Base-by-base conservation (phyloP, 2,329 filamentous ascomycete species). In the Scedosporium minutisporum region DNA sequence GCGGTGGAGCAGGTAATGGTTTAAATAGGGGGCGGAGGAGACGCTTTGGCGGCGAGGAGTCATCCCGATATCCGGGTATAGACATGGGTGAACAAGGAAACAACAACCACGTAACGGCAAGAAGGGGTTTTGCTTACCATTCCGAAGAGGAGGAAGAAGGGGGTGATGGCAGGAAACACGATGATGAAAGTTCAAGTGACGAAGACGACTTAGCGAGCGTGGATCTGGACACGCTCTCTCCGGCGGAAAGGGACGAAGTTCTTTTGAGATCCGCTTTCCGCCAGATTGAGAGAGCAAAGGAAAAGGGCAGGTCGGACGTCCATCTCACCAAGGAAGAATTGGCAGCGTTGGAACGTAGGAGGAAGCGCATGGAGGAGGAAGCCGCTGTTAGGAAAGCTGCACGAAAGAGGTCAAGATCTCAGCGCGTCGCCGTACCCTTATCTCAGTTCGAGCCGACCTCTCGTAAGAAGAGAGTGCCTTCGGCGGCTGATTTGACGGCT, bases 281-380 rank as follows among this genome's bases (percentile, higher is more conserved):
- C 68, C 88, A 91, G 67, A 96, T 97, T 71, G 85, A 87, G 66
- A 84, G 86, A 66, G 91, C 93, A 16, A 87, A 90, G 71, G 84
- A 85, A 65, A 86, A 86, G 69, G 92, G 92, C 66, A 88, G 87
- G 73, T 80, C 82, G 55, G 90, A 96, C 63, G 90, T 97, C 63
- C 89, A 87, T 71, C 82, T 97, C 66, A 91, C 83, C 68, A 84
- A 87, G 69, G 86, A 89, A 62, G 93, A 97, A 73, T 79, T 96
- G 68, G 88, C 87, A 65, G 92, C 91, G 57, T 80, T 96, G 67
- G 88, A 93, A 71, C 84, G 86, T 65, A 80, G 82, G 69, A 77
- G 83, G 65, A 84, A 86, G 71, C 84, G 87, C 63, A 76, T 86
- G 68, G 78, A 82, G 67, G 77, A 78, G 41, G 75, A 77, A 46